These are phyloP conservation scores for Pseudocercospora cruenta DNA, from an alignment of 2,329 filamentous ascomycete species.

Conservation along the genomic window DNA sequence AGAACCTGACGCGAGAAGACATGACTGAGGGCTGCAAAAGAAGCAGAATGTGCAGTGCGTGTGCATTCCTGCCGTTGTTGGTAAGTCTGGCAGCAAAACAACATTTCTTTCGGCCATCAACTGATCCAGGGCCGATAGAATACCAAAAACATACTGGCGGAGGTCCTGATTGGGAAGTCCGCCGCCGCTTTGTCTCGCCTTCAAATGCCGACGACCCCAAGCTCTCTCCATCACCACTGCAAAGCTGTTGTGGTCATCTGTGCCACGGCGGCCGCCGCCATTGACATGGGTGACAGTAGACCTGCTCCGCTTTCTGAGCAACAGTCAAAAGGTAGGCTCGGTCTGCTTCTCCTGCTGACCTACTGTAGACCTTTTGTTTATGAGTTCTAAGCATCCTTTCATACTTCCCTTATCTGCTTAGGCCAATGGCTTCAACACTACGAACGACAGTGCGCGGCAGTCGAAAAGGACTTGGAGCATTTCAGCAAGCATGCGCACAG, in stretches of 20 bases:
- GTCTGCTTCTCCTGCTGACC: background rate
- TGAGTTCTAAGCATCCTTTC: background rate
- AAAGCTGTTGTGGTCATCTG: background rate
- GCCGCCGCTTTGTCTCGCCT: background rate
- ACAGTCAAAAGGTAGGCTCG: background rate
- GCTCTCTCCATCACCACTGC: background rate
- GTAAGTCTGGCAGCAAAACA: too few relatives aligned
- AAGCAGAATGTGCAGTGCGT: background rate
- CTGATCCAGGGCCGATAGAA: too few relatives aligned
- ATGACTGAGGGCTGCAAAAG: background rate
- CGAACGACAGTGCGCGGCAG: conserved; percentile 15
- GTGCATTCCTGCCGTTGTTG: background rate
- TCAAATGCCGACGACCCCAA: conserved; percentile 7
- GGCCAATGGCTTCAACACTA: conserved; percentile 20
- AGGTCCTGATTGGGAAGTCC: background rate
- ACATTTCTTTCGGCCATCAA: background rate
- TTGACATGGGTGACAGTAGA: conserved; percentile 9
- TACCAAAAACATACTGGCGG: background rate
- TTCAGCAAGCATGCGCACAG: background rate
- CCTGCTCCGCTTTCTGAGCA: background rate
- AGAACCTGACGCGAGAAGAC: background rate
- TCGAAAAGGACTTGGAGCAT: conserved; percentile 4
- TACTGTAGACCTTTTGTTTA: background rate
- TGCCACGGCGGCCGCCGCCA: conserved; percentile 6
- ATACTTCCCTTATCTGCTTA: background rate